A percentile compares a stretch with the other conserved stretches of the same genome.
Evolutionary conservation across 1,284 basidiomycete genomes (phyloP).

Genomic region (Apiotrichum domesticum): DNA sequence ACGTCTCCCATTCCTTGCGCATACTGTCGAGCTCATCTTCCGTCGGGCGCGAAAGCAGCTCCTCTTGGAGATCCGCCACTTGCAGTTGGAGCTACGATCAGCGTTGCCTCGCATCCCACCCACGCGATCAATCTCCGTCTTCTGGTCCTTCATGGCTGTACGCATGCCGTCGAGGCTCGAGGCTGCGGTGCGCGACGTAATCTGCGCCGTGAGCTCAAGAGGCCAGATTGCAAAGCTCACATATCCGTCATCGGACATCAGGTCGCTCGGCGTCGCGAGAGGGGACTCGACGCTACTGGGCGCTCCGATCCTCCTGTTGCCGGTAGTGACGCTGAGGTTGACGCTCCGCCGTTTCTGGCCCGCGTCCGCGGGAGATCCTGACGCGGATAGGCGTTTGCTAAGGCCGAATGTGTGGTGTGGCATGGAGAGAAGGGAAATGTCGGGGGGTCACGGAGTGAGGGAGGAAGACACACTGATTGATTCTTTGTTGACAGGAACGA

Average conservation of each 20-base stretch:
- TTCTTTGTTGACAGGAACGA: no score
- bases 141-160: not conserved
- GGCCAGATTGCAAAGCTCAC: not conserved
- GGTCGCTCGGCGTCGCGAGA: not conserved
- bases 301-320: not conserved
- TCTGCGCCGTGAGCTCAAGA: not conserved
- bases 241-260: not conserved
- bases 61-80: slow-evolving; percentile 3
- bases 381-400: not conserved
- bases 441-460: not conserved
- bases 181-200: not conserved
- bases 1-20: slow-evolving; percentile 22
- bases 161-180: not conserved
- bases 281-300: not conserved
- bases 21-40: slow-evolving; percentile 15
- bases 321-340: not conserved
- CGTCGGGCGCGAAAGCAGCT: slow-evolving; percentile 9
- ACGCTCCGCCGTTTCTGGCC: not conserved
- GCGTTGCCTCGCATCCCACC: not conserved
- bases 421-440: not conserved
- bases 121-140: slow-evolving; percentile 1
- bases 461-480: not conserved
- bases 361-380: not conserved
- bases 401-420: not conserved
- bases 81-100: slow-evolving; percentile 7